Conservation (phyloP, 371 early-diverging fungal species). For the Mucor sp. region DNA sequence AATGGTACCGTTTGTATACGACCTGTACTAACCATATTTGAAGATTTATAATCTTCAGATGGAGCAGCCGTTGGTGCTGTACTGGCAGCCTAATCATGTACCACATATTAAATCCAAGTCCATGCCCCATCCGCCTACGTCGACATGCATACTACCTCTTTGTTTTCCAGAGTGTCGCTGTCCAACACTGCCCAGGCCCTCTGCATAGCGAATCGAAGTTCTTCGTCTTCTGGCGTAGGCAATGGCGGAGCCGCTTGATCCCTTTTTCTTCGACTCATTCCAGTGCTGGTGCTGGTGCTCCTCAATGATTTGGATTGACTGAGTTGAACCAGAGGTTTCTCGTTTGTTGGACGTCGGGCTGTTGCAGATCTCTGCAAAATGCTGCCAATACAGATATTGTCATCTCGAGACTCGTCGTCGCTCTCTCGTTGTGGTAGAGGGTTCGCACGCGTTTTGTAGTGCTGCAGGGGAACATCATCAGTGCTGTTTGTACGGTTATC, state of each 20-base stretch:
- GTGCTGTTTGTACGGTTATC: constrained; percentile 4
- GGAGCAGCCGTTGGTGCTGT: background rate
- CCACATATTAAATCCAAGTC: constrained; percentile 1
- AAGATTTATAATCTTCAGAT: constrained; percentile 1
- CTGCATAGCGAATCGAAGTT: constrained; percentile 36
- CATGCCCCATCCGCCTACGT: background rate
- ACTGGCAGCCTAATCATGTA: background rate
- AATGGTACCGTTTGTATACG: constrained; percentile 34
- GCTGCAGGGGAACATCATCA: constrained; percentile 26
- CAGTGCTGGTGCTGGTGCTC: background rate
- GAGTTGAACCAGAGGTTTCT: constrained; percentile 3
- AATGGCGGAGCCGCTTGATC: constrained; percentile 5
- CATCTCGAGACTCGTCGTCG: constrained; percentile 31
- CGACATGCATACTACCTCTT: constrained; percentile 8
- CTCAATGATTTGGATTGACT: constrained; percentile 21
- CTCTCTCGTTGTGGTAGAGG: background rate
- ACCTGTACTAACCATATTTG: constrained; percentile 18
- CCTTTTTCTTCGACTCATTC: constrained; percentile 4
- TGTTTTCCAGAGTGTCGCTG: background rate
- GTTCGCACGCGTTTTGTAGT: constrained; percentile 15
- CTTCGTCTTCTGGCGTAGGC: constrained; percentile 30
- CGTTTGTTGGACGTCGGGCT: constrained; percentile 12
- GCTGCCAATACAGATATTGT: constrained; percentile 31
- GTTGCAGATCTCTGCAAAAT: constrained; percentile 28
- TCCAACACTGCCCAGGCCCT: constrained; percentile 35